Base-by-base conservation (phyloP, 2,329 filamentous ascomycete genomes). In the Tolypocladium album region DNA sequence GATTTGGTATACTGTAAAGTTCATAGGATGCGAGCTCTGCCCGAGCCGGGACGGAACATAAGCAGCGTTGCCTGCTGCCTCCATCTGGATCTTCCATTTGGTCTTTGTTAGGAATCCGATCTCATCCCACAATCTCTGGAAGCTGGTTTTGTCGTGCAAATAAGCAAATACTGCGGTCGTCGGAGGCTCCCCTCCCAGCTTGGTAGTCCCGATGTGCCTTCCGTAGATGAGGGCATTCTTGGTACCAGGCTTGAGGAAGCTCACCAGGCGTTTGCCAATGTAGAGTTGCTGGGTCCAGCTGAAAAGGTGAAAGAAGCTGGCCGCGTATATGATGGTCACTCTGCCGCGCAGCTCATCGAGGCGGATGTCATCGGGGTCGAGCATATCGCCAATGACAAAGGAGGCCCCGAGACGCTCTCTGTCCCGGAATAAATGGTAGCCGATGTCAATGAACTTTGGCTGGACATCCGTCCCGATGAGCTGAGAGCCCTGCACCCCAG, bases 361-460 rank as follows among this genome's bases (percentile, higher is more conserved):
- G 3, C 68, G 67, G 20, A 63, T 64, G 59, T 78, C 74, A 15
- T 71, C 69, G 8, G 72, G 74, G 58, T 76, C 72, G 12, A 82
- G 68, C 61, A 84, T 70, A 61, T 85, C 79, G 24, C 79, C 82
- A 3, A 75, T 66, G 38, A 85, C 70, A 62, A 85, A 83, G 1
- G 72, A 74, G 2, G 75, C 75, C 24, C 72, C 72, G 6, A 84
- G 70, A 40, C 60, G 74, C n/a, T 72, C 67, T 34, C 77, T 76
- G 62, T 88, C 87, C 55, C 78, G 76, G 71, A 88, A 89, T 24
- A 89, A 75, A 59, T 87, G 82, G 68, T 86, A 85, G 36, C 83
- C 83, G n/a, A 82, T 69, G 13, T 82, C 75, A 58, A 85, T 75
- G 64, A 85, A 82, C n/a, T 72, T 72, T 24, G 74, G 64, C 52